phyloP scores from a whole-genome alignment of 495 filamentous ascomycete genomes.

The Hyphodiscus hymeniophilus region DNA sequence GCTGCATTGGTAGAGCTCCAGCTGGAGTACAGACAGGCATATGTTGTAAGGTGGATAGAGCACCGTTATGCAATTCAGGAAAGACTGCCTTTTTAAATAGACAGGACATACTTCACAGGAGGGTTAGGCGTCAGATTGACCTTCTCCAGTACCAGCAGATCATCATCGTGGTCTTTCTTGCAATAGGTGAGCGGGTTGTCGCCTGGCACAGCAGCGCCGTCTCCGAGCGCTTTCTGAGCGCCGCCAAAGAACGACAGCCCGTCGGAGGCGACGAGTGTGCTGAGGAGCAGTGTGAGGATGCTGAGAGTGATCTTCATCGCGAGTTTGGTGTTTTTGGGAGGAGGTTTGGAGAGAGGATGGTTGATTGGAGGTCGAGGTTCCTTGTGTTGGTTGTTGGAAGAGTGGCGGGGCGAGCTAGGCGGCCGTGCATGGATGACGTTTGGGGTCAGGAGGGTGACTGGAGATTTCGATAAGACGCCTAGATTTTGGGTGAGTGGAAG shows the following conservation, averaged over 20 bases:
- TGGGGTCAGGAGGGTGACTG: neutral
- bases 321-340: neutral
- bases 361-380: neutral
- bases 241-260: slow-evolving; percentile 20
- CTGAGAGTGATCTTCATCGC: slow-evolving; percentile 21
- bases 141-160: slow-evolving; percentile 58
- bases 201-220: slow-evolving; percentile 52
- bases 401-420: slow-evolving; percentile 2
- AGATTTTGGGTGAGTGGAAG: no score
- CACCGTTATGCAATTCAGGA: no score
- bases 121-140: slow-evolving; percentile 84
- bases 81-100: no score
- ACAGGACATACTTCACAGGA: slow-evolving; percentile 63
- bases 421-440: neutral
- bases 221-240: slow-evolving; percentile 23
- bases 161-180: slow-evolving; percentile 46
- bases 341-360: neutral
- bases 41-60: no score
- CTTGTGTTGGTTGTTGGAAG: neutral
- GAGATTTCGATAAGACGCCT: no score
- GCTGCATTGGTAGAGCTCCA: no score
- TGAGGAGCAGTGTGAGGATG: slow-evolving; percentile 16
- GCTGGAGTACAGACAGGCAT: no score
- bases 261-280: slow-evolving; percentile 17
- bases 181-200: slow-evolving; percentile 74